Base-by-base conservation (phyloP, 306 rosid species). In the Calophaca sinica region DNA sequence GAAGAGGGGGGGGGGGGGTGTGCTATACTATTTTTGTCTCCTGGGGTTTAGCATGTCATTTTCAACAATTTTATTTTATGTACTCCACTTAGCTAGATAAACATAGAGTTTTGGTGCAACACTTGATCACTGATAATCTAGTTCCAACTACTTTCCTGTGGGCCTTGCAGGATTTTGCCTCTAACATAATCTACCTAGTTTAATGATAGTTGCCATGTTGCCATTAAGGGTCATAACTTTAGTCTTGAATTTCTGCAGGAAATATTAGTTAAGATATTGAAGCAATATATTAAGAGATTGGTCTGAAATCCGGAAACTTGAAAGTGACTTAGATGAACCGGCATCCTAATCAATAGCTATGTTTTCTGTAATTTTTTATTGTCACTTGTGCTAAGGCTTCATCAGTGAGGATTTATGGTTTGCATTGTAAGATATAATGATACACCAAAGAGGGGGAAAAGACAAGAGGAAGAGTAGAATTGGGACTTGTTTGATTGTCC, bases 341-440 rank as follows among this genome's bases (percentile, higher is more conserved):
- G 82, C 82, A 75, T 70, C 71, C 86, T 78, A 70, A 87, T 84
- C 83, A 64, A 0, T 74, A 20, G 75, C 59, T 49, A 70, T 55
- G 68, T 9, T 35, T 5, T 61, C 14, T 72, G 29, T 20, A 13
- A 10, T 60, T 72, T 80, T 63, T 62, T 52, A 66, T 46, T 45
- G 81, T 62, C 51, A 75, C 69, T 82, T 78, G 86, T 33, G 9
- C 6, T 44, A 8, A 50, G 42, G 65, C 51, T 74, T 74, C 62
- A 36, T 26, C 13, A 48, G 31, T 38, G 57, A 64, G 60, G 80
- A 63, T 62, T 58, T 32, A 59, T 74, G 81, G 78, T 80, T 85
- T 88, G 81, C 46, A 80, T 78, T 68, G 87, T 80, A 87, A 87
- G 91, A 44, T 55, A 71, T 53, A 78, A 83, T 80, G 84, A 87